Conservation (phyloP, 148 eudicot genomes). For the Rhododendron williamsianum region DNA sequence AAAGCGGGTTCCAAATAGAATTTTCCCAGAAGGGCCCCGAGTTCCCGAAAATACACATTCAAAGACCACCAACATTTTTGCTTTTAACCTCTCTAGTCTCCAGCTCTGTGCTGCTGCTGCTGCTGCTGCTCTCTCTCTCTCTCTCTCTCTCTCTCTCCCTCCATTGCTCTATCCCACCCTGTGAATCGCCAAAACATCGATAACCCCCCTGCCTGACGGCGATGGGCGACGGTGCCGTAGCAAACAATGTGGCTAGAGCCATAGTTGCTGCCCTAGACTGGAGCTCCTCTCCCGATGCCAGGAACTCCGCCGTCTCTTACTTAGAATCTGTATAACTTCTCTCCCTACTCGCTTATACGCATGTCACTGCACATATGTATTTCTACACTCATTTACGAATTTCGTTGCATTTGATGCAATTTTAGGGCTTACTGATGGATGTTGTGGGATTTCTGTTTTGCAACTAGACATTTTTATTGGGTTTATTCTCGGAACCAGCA, state of each 20-base stretch:
- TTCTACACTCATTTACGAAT: neutral
- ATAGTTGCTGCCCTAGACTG: slow-evolving; percentile 76
- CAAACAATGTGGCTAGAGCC: slow-evolving; percentile 71
- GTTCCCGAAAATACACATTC: neutral
- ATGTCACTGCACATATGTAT: neutral
- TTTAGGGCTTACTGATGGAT: slow-evolving; percentile 4
- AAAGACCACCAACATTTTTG: neutral
- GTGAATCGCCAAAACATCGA: neutral
- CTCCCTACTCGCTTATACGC: neutral
- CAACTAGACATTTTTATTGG: neutral
- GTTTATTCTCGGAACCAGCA: neutral
- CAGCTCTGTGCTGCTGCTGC: neutral
- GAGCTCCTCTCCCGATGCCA: slow-evolving; percentile 67
- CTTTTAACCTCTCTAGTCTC: neutral
- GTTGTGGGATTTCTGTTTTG: neutral
- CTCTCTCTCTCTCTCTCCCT: neutral
- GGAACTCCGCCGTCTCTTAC: slow-evolving; percentile 65
- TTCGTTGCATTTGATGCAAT: neutral
- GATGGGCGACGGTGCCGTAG: slow-evolving; percentile 52
- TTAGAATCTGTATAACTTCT: slow-evolving; percentile 58
- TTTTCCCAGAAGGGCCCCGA: neutral
- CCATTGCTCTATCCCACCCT: neutral
- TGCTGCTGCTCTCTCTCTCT: too few species aligned
- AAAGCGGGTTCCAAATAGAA: too few species aligned
- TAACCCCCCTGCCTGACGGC: neutral